phyloP scores from a whole-genome alignment of 257 asterid species.

The Ehretia macrophylla region DNA sequence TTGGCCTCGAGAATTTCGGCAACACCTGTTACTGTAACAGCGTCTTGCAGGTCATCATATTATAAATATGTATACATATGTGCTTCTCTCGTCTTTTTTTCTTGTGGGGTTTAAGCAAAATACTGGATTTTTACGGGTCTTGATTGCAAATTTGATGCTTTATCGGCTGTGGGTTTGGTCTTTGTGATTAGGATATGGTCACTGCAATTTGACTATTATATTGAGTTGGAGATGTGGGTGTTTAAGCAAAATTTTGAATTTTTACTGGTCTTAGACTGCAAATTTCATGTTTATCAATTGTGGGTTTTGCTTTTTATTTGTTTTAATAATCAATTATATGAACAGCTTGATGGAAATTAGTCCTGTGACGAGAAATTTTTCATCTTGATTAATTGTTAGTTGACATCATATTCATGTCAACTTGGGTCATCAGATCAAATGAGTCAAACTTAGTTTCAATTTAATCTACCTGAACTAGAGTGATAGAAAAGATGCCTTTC shows the following conservation, averaged over 20 bases:
- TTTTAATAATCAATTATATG: background rate
- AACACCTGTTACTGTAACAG: slow-evolving; percentile 72
- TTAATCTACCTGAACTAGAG: background rate
- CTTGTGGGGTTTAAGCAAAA: background rate
- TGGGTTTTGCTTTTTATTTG: background rate
- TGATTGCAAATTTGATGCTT: background rate
- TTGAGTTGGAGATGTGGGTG: no score
- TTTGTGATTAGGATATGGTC: no score
- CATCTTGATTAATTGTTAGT: background rate
- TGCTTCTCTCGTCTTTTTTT: background rate
- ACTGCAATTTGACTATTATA: no score
- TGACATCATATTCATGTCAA: no score
- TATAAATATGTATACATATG: no score
- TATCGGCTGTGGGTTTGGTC: no score
- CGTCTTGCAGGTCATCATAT: slow-evolving; percentile 45
- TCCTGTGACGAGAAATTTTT: background rate
- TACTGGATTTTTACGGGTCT: background rate
- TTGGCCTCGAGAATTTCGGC: slow-evolving; percentile 72
- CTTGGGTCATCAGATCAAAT: no score
- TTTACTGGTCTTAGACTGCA: no score
- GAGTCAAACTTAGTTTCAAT: background rate
- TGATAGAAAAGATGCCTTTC: no score
- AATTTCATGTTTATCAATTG: no score
- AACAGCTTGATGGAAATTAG: background rate
- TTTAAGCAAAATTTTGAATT: no score